A percentile compares a stretch with the other conserved stretches of the same genome.
Evolutionary conservation across 2,329 filamentous ascomycete genomes (phyloP).

Genomic region (Fusarium sp.): DNA sequence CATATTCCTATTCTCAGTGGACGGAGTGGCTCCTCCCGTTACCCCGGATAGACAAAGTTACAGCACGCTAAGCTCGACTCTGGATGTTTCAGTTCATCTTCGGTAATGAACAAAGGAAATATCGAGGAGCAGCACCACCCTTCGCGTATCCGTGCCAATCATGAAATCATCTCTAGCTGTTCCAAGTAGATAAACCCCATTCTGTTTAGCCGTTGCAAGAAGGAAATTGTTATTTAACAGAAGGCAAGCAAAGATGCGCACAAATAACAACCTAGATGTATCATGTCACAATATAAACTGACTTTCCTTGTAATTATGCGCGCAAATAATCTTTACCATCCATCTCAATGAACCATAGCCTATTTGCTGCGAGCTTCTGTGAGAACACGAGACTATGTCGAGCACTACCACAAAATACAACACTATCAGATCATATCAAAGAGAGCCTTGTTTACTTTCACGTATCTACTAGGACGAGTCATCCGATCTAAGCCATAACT

Average conservation of each 20-base stretch:
- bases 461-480: no score
- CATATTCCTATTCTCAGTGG: not conserved
- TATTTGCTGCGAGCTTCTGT: not conserved
- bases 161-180: not conserved
- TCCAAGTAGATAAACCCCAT: not conserved
- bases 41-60: not conserved
- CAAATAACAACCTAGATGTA: not conserved
- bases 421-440: not conserved
- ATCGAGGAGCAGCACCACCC: not conserved
- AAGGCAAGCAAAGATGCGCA: not conserved
- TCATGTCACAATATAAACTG: not conserved
- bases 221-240: not conserved
- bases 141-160: not conserved
- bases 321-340: not conserved
- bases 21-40: not conserved
- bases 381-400: not conserved
- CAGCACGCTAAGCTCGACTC: not conserved
- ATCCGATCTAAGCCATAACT: not conserved
- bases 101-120: not conserved
- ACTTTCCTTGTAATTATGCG: not conserved
- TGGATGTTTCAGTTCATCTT: not conserved
- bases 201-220: not conserved
- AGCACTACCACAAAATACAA: not conserved
- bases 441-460: no score
- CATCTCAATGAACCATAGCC: not conserved